phyloP scores from a whole-genome alignment of 2,329 filamentous ascomycete species.

The Akanthomyces muscarius region DNA sequence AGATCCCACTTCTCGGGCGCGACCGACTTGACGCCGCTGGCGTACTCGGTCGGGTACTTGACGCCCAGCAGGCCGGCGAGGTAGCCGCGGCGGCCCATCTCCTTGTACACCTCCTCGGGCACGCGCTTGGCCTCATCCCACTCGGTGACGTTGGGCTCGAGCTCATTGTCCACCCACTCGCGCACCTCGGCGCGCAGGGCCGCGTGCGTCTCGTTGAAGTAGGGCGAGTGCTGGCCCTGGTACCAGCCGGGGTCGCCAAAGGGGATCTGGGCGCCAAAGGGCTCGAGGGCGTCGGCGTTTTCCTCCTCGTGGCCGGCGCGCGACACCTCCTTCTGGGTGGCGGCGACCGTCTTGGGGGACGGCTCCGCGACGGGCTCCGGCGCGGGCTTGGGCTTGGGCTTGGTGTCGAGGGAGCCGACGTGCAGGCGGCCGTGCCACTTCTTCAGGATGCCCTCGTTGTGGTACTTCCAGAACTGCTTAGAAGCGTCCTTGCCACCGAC shows the following conservation, averaged over 20 bases:
- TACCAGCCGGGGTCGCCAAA: conserved; percentile 95
- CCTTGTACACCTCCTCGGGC: conserved; percentile 85
- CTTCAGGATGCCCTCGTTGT: conserved; percentile 83
- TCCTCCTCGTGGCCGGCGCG: conserved; percentile 35
- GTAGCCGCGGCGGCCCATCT: conserved; percentile 91
- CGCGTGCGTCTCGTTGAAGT: conserved; percentile 92
- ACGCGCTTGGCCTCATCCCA: conserved; percentile 96
- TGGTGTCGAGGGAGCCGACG: conserved; percentile 83
- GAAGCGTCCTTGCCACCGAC: conserved; percentile 64
- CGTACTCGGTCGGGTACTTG: conserved; percentile 73
- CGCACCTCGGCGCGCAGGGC: conserved; percentile 87
- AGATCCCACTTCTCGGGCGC: conserved; percentile 89
- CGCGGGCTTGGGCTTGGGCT: conserved; percentile 63
- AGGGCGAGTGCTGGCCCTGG: conserved; percentile 90
- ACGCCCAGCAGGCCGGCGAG: conserved; percentile 86
- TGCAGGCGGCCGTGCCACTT: conserved; percentile 76
- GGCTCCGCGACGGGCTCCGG: conserved; percentile 43
- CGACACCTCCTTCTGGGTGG: conserved; percentile 40
- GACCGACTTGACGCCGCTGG: conserved; percentile 69
- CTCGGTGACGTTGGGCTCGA: conserved; percentile 88
- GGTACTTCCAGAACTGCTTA: conserved; percentile 69
- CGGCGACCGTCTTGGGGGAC: conserved; percentile 33
- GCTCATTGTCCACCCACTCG: conserved; percentile 82
- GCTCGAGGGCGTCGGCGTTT: conserved; percentile 70
- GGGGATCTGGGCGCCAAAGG: conserved; percentile 81